Evolutionary conservation across 2,329 filamentous ascomycete species (phyloP).

Genomic region (Trichoderma cornu-damae): DNA sequence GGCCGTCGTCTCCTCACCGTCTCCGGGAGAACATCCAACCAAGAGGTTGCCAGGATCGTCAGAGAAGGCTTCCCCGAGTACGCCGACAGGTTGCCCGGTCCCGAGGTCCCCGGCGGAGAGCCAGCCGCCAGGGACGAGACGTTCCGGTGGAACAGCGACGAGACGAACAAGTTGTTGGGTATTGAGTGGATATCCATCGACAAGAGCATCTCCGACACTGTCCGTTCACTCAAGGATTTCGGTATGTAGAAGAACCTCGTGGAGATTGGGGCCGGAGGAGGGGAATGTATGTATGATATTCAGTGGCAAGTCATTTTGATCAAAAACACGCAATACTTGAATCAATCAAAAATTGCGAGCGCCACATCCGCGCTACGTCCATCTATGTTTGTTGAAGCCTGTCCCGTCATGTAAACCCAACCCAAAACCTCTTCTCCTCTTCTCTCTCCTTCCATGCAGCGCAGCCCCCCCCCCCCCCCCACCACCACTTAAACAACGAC

Average conservation of each 20-base stretch:
- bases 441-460: neutral
- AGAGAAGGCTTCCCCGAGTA: constrained; percentile 48
- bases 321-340: too few relatives aligned
- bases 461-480: too few relatives aligned
- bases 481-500: too few relatives aligned
- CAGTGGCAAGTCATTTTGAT: neutral
- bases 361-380: neutral
- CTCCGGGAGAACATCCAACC: constrained; percentile 44
- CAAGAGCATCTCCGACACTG: constrained; percentile 56
- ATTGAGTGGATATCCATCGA: constrained; percentile 59
- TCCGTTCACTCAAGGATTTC: constrained; percentile 56
- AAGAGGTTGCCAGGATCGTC: constrained; percentile 40
- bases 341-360: too few relatives aligned
- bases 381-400: neutral
- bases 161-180: constrained; percentile 55
- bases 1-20: constrained; percentile 49
- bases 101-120: constrained; percentile 42
- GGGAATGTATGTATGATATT: neutral
- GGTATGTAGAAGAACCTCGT: constrained; percentile 21
- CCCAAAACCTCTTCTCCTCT: neutral
- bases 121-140: constrained; percentile 36
- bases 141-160: constrained; percentile 54
- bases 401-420: neutral
- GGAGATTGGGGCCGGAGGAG: neutral
- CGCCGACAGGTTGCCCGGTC: constrained; percentile 42